Percentiles rank a stretch among this genome's conserved stretches.
These are phyloP conservation scores for Termitomyces sp. DNA, from an alignment of 768 basidiomycete species.

Conservation along the genomic window DNA sequence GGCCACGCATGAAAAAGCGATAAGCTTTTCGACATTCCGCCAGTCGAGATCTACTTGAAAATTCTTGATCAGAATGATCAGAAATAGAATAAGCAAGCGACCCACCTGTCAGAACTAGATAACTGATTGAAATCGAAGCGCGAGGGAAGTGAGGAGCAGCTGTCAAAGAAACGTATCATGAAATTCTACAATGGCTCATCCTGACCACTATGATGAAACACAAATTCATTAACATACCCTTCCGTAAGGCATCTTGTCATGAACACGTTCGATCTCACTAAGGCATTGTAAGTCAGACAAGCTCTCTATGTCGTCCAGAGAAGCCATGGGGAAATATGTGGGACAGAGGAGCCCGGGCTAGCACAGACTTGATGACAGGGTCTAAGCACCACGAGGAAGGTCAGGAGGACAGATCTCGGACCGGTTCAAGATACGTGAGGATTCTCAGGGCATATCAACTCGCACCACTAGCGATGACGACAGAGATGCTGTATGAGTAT, in stretches of 20 bases:
- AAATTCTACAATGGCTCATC: not conserved
- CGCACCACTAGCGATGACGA: not conserved
- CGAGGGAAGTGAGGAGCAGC: not conserved
- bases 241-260: conserved; percentile 7
- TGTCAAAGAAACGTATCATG: not conserved
- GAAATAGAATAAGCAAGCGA: not conserved
- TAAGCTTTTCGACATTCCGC: conserved; percentile 4
- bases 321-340: not conserved
- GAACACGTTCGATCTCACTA: not conserved
- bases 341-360: not conserved
- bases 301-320: not conserved
- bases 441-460: not conserved
- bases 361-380: not conserved
- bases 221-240: not conserved
- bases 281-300: not conserved
- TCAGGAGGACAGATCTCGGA: not conserved
- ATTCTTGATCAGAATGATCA: not conserved
- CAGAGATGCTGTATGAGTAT: not conserved
- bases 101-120: not conserved
- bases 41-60: not conserved
- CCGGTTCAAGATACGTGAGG: not conserved
- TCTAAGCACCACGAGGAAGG: not conserved
- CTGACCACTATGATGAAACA: not conserved
- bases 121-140: not conserved
- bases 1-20: not conserved